Evolutionary conservation across 805 yeast genomes (phyloP).

Genomic region (Candida krabiensis): DNA sequence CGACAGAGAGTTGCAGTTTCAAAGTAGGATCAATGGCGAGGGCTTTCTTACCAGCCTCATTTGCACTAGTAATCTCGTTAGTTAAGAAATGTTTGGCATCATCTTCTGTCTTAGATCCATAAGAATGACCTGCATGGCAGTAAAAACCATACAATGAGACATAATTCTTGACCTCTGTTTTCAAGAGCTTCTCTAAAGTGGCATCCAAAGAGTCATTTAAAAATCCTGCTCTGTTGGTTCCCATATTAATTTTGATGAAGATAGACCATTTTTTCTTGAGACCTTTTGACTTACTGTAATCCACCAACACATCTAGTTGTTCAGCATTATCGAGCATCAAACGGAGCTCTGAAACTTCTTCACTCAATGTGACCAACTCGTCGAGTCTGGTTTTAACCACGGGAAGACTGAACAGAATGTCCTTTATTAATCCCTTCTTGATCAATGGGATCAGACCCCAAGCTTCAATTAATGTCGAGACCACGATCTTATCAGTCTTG

Average conservation of each 20-base stretch:
- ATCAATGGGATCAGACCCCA: conserved; percentile 43
- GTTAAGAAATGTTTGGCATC: conserved; percentile 49
- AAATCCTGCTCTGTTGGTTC: conserved; percentile 70
- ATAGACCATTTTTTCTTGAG: conserved; percentile 52
- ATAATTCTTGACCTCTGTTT: conserved; percentile 23
- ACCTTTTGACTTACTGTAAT: conserved; percentile 33
- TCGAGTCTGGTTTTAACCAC: conserved; percentile 47
- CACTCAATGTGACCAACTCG: conserved; percentile 46
- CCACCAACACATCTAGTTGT: conserved; percentile 51
- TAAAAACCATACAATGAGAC: conserved; percentile 65
- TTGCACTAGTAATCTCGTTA: conserved; percentile 59
- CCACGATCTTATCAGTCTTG: conserved; percentile 53
- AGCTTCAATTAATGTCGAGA: conserved; percentile 70
- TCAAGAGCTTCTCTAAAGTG: conserved; percentile 34
- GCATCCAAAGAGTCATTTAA: conserved; percentile 32
- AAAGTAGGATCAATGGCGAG: conserved; percentile 35
- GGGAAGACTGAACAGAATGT: conserved; percentile 61
- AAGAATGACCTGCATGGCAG: conserved; percentile 80
- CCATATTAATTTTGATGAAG: conserved; percentile 69
- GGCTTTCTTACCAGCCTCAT: conserved; percentile 49
- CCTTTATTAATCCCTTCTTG: conserved; percentile 37
- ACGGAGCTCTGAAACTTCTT: conserved; percentile 44
- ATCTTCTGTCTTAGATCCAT: conserved; percentile 43
- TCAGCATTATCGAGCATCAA: conserved; percentile 61
- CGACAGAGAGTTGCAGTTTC: conserved; percentile 60